Evolutionary conservation across 306 rosid genomes (phyloP), one percentile per base, ranked within the genome.

Genomic region (Inga leiocalycina): DNA sequence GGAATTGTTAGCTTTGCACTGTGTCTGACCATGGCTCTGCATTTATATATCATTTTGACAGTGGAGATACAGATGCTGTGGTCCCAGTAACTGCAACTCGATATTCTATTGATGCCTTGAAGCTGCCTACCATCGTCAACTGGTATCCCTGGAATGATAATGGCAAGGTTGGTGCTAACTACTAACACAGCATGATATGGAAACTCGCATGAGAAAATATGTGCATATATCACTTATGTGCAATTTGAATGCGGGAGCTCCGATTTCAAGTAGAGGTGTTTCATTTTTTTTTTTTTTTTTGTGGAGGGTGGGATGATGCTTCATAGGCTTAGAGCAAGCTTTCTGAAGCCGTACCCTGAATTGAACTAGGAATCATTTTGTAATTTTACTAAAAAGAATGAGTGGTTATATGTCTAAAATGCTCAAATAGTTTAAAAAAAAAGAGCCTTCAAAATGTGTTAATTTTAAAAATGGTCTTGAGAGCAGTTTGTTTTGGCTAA

Each of bases 41-140:
- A 39, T 45, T 24, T 22, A 39, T 39, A 6, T 39, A 71, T 45
- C 57, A 51, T 71, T 45, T 22, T 5, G 46, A 73, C 87, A 97
- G 99, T 45, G 99, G 99, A 51, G 99, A 97, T 87, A 94, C 97
- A 24, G 99, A 97, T 89, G 71, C 98, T 1, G 95, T 97, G 77
- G 97, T 97, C 87, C 99, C 97, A 2, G 85, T 97, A 75, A 92
- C 97, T 16, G 98, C 98, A 39, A 94, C 98, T 20, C 85, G 97
- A 84, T 94, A 94, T 73, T 97, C 98, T 51, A 94, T 97, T 1
- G 93, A 89, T 73, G 98, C 99, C 52, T 83, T 97, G 84, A 94
- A 94, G 88, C 93, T 94, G 46, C 95, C 91, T 22, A 97, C 99
- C 77, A 4, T 97, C 85, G 81, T 77, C 86, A 92, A 92, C 75